phyloP scores from a whole-genome alignment of 1,284 basidiomycete species.

The Pterulicium gracile region DNA sequence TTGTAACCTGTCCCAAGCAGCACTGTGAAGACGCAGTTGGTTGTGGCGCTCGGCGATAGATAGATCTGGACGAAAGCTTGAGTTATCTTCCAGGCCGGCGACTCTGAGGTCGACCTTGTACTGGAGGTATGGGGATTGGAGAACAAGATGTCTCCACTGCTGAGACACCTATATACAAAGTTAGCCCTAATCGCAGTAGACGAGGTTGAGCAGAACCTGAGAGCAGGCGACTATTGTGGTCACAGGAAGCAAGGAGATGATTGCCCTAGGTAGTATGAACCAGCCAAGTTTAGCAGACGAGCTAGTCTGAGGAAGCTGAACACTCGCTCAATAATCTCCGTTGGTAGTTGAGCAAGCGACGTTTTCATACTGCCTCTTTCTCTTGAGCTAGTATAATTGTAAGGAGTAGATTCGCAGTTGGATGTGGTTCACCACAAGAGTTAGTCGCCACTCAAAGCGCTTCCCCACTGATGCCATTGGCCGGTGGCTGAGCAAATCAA shows the following conservation, averaged over 20 bases:
- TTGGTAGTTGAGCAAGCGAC: too few relatives aligned
- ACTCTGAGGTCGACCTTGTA: constrained; percentile 11
- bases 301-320: too few relatives aligned
- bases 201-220: background rate
- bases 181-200: background rate
- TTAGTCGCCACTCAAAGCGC: too few relatives aligned
- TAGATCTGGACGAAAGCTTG: constrained; percentile 4
- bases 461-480: too few relatives aligned
- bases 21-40: constrained; percentile 10
- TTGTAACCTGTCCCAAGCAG: constrained; percentile 10
- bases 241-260: background rate
- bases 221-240: background rate
- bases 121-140: constrained; percentile 9
- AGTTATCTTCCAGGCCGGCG: constrained; percentile 10
- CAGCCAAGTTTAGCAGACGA: too few relatives aligned
- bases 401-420: too few relatives aligned
- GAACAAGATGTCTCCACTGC: constrained; percentile 6
- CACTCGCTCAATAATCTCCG: too few relatives aligned
- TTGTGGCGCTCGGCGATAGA: constrained; percentile 7
- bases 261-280: background rate
- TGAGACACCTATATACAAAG: constrained; percentile 7
- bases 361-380: too few relatives aligned
- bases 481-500: too few relatives aligned
- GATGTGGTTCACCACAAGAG: too few relatives aligned
- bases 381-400: too few relatives aligned